Evolutionary conservation across 2,329 filamentous ascomycete species (phyloP).

Genomic region (Pseudocercospora eumusae): DNA sequence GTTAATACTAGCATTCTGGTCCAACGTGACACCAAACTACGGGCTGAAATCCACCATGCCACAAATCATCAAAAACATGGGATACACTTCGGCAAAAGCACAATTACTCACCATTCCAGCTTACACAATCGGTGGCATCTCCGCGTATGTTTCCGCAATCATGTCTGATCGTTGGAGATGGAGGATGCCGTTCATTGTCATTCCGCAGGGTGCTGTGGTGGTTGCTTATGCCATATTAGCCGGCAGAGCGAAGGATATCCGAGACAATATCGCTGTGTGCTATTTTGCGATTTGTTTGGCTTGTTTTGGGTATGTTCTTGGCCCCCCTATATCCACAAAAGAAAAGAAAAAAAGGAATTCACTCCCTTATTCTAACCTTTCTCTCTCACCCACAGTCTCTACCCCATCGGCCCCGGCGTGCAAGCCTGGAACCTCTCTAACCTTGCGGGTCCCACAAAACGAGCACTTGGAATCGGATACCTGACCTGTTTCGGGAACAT

Average conservation of each 20-base stretch:
- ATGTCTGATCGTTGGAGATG: constrained; percentile 37
- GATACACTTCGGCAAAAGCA: constrained; percentile 25
- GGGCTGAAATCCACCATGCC: constrained; percentile 27
- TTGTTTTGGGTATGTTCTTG: constrained; percentile 31
- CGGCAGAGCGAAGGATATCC: constrained; percentile 13
- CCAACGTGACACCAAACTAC: background rate
- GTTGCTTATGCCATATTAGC: constrained; percentile 35
- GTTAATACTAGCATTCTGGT: constrained; percentile 44
- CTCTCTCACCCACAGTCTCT: too few relatives aligned
- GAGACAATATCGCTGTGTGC: constrained; percentile 18
- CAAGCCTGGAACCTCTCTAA: too few relatives aligned
- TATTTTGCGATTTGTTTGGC: constrained; percentile 35
- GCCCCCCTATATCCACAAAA: too few relatives aligned
- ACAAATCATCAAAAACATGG: constrained; percentile 22
- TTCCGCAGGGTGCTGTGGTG: constrained; percentile 30
- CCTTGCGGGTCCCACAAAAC: too few relatives aligned
- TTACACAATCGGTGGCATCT: constrained; percentile 38
- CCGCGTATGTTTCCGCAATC: constrained; percentile 20
- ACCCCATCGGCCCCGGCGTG: too few relatives aligned
- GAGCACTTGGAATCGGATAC: too few relatives aligned
- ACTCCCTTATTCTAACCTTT: too few relatives aligned
- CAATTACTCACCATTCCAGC: constrained; percentile 37
- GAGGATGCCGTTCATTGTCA: constrained; percentile 36
- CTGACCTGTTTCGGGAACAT: too few relatives aligned
- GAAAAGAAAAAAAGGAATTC: too few relatives aligned